Base-by-base conservation (phyloP, 2,329 filamentous ascomycete species). In the Calonectria ilicicola region DNA sequence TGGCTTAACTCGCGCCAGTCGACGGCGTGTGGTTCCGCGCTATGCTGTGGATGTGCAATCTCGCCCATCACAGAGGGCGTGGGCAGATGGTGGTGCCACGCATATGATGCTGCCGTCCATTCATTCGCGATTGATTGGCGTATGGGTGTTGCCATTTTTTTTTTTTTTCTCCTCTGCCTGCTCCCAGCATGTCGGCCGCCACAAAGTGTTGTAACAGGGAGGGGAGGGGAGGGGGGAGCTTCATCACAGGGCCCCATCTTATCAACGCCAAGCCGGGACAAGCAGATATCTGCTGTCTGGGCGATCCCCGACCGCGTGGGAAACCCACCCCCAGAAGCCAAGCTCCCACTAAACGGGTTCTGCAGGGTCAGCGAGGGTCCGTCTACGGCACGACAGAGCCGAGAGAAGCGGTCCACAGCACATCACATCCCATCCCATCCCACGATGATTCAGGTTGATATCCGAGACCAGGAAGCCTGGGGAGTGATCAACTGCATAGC, bases 211-310 rank as follows among this genome's bases (percentile, higher is more conserved):
- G n/a, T n/a, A 27, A n/a, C 47, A 29, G 23, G 26, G 5, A 14
- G 14, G 29, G 9, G 9, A 9, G 5, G 23, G 14, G 29, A 32
- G 9, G 29, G 29, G 15, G 23, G 14, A 26, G 17, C 9, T 15
- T 26, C 19, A 38, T 12, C 9, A n/a, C 27, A 35, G 32, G 51
- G 51, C 17, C 27, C 51, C 51, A 58, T 79, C 77, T 77, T 78
- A 78, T 78, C 77, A 79, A 77, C 71, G 77, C 77, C 77, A 79
- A 79, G 77, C 51, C 76, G 74, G 76, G 73, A 67, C 73, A 67
- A 64, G 70, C 75, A 47, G 23, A 58, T 23, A 44, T 44, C 53
- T 26, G 53, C 53, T 35, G 65, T 70, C 75, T 78, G 72, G 75
- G 74, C 75, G 72, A 78, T 78, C 53, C 32, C 63, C 29, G 60